Evolutionary conservation across 1,139 yeast species (phyloP).

Genomic region (Yamadazyma oceani): DNA sequence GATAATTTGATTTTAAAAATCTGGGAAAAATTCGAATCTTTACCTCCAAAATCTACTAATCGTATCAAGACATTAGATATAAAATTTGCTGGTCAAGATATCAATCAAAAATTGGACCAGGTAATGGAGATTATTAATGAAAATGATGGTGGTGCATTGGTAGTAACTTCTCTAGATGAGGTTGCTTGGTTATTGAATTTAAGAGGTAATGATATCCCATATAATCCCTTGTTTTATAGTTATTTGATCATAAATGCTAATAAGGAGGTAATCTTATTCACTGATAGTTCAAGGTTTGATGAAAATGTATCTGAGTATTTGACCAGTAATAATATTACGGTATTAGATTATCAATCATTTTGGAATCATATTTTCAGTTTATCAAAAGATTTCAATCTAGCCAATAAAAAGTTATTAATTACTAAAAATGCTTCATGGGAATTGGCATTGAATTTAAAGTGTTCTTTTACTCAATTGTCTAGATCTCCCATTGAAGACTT

Average conservation of each 20-base stretch:
- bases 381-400: slow-evolving; percentile 42
- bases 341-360: slow-evolving; percentile 55
- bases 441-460: slow-evolving; percentile 53
- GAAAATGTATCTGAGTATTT: slow-evolving; percentile 34
- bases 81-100: slow-evolving; percentile 50
- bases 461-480: slow-evolving; percentile 44
- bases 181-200: slow-evolving; percentile 90
- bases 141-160: slow-evolving; percentile 45
- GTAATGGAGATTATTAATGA: slow-evolving; percentile 45
- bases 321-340: slow-evolving; percentile 37
- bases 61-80: slow-evolving; percentile 45
- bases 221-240: slow-evolving; percentile 88
- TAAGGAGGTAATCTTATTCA: slow-evolving; percentile 53
- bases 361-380: slow-evolving; percentile 52
- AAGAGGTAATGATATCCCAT: slow-evolving; percentile 76
- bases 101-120: slow-evolving; percentile 43
- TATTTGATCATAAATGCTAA: slow-evolving; percentile 61
- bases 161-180: slow-evolving; percentile 76
- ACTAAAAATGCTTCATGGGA: slow-evolving; percentile 83
- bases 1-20: slow-evolving; percentile 74
- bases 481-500: slow-evolving; percentile 65
- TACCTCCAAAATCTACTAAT: slow-evolving; percentile 48
- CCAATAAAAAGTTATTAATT: slow-evolving; percentile 49
- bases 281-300: slow-evolving; percentile 30
- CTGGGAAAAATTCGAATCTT: slow-evolving; percentile 58